Percentiles rank a stretch among this genome's conserved stretches.
Conservation (phyloP, 495 filamentous ascomycete genomes). For the Aspergillus homomorphus region DNA sequence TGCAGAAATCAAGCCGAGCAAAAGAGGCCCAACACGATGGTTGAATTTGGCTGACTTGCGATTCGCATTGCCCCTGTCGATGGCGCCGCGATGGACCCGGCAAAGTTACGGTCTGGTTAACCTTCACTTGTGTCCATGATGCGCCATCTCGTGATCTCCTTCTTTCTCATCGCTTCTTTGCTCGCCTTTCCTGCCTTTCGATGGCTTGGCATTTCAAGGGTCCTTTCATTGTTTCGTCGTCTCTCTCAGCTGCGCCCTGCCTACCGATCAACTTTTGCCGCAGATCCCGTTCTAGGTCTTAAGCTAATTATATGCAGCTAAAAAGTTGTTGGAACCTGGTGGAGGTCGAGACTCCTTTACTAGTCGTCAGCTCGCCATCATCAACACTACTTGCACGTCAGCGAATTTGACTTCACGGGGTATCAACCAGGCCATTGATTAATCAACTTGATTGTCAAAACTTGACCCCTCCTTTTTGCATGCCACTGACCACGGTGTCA, state of each 20-base stretch:
- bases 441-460: background rate
- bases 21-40: background rate
- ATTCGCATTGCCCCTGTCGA: background rate
- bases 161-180: background rate
- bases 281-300: conserved; percentile 2
- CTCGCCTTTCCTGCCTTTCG: background rate
- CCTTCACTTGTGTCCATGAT: too few relatives aligned
- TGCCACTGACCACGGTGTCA: too few relatives aligned
- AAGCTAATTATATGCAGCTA: background rate
- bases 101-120: background rate
- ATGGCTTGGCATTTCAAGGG: background rate
- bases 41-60: background rate
- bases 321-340: background rate
- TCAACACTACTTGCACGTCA: too few relatives aligned
- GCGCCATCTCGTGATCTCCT: background rate
- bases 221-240: background rate
- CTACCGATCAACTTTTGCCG: background rate
- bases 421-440: background rate
- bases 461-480: too few relatives aligned
- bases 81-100: background rate
- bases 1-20: background rate
- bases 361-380: conserved; percentile 12
- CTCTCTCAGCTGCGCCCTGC: background rate
- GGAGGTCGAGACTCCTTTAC: background rate
- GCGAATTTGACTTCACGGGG: too few relatives aligned